Evolutionary conservation across 371 early-diverging fungal genomes (phyloP).

Genomic region (Lichtheimia ramosa): DNA sequence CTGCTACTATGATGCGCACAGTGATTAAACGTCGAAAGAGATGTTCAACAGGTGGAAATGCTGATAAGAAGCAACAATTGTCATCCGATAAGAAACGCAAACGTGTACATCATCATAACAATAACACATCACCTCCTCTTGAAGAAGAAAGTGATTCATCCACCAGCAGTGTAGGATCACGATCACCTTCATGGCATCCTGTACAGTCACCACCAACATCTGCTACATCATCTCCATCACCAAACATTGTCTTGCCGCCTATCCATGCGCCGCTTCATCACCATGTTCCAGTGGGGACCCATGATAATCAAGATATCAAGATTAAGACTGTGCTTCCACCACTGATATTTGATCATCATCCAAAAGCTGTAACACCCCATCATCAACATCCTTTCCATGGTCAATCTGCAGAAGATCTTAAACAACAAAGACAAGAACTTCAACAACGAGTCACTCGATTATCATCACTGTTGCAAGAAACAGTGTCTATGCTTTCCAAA

Average conservation of each 20-base stretch:
- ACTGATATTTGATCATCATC: neutral
- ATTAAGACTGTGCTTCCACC: constrained; percentile 9
- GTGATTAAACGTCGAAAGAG: constrained; percentile 60
- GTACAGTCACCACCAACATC: constrained; percentile 8
- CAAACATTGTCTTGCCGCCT: constrained; percentile 14
- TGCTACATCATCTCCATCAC: constrained; percentile 4
- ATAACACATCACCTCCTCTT: neutral
- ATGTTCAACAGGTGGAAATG: constrained; percentile 11
- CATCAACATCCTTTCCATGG: constrained; percentile 1
- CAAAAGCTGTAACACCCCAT: neutral
- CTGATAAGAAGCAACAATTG: constrained; percentile 6
- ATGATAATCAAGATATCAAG: neutral
- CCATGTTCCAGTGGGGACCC: neutral
- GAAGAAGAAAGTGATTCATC: constrained; percentile 5
- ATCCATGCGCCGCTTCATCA: constrained; percentile 7
- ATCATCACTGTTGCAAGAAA: constrained; percentile 50
- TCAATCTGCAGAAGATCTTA: constrained; percentile 17
- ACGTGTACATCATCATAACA: neutral
- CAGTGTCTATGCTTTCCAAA: constrained; percentile 50
- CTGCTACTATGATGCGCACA: constrained; percentile 53
- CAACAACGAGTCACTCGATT: constrained; percentile 56
- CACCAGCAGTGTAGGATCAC: constrained; percentile 1
- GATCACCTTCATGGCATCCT: constrained; percentile 11
- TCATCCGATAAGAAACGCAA: neutral
- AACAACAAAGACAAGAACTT: constrained; percentile 52